phyloP scores from a whole-genome alignment of 306 rosid genomes.

The Quercus robur region DNA sequence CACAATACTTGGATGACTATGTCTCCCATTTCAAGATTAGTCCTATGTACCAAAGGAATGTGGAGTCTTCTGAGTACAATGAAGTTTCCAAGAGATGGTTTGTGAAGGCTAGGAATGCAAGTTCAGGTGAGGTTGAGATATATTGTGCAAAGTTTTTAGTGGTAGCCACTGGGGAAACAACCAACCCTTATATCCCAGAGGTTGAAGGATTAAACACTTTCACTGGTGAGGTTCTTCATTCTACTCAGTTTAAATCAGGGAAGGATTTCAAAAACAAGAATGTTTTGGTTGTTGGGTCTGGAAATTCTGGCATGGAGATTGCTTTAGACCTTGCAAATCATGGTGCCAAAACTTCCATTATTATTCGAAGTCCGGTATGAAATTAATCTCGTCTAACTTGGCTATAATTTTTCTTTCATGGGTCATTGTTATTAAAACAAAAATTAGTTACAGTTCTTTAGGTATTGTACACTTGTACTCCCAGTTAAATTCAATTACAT shows the following conservation, averaged over 20 bases:
- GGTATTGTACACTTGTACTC: no score
- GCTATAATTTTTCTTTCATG: no score
- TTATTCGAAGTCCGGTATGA: slow-evolving; percentile 64
- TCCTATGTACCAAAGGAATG: slow-evolving; percentile 44
- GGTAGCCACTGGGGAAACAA: slow-evolving; percentile 64
- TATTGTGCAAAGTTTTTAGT: slow-evolving; percentile 41
- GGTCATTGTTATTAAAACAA: no score
- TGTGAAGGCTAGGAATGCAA: slow-evolving; percentile 32
- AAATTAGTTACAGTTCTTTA: no score
- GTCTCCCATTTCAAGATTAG: slow-evolving; percentile 42
- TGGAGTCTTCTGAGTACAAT: slow-evolving; percentile 39
- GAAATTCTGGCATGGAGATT: slow-evolving; percentile 81
- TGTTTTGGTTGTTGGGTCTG: slow-evolving; percentile 76
- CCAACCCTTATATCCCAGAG: slow-evolving; percentile 46
- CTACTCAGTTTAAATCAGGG: slow-evolving; percentile 47
- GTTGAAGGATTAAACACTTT: slow-evolving; percentile 46
- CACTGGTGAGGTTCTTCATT: slow-evolving; percentile 54
- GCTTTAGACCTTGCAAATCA: slow-evolving; percentile 51
- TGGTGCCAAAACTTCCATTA: slow-evolving; percentile 54
- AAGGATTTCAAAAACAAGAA: slow-evolving; percentile 31
- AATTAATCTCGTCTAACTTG: neutral
- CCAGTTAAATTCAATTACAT: no score
- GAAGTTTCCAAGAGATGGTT: slow-evolving; percentile 28
- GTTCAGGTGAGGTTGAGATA: slow-evolving; percentile 33
- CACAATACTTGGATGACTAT: slow-evolving; percentile 41